Percentiles rank a stretch among this genome's conserved stretches.
Evolutionary conservation across 2,329 filamentous ascomycete genomes (phyloP).

Genomic region (Blastomyces gilchristii): DNA sequence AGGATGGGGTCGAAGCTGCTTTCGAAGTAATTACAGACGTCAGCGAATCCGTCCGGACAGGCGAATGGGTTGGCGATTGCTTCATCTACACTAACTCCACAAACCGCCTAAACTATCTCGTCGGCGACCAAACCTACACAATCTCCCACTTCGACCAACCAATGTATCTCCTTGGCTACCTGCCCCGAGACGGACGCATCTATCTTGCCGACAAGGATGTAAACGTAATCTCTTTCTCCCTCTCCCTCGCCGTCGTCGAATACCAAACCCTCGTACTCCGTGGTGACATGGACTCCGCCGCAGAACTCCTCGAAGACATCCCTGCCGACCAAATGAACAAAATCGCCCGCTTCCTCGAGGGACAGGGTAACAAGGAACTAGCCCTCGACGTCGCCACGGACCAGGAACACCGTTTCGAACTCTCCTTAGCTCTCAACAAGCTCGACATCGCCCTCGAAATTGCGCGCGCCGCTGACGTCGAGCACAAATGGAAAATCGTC

Average conservation of each 20-base stretch:
- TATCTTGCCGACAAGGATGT: conserved; percentile 97
- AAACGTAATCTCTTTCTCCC: conserved; percentile 74
- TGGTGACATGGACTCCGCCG: conserved; percentile 83
- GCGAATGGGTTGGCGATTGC: conserved; percentile 96
- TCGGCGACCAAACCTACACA: conserved; percentile 95
- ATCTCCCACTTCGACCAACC: conserved; percentile 93
- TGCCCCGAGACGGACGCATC: conserved; percentile 86
- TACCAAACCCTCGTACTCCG: conserved; percentile 94
- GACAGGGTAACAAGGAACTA: conserved; percentile 92
- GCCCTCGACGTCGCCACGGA: conserved; percentile 92
- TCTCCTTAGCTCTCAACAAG: conserved; percentile 72
- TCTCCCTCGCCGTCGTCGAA: conserved; percentile 87
- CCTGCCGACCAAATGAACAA: conserved; percentile 94
- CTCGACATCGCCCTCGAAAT: conserved; percentile 78
- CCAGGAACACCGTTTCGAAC: conserved; percentile 90
- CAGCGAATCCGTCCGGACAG: conserved; percentile 83
- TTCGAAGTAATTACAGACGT: conserved; percentile 96
- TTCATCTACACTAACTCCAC: conserved; percentile 98
- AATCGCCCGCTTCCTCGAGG: conserved; percentile 92
- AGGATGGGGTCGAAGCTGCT: conserved; percentile 86
- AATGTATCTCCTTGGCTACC: conserved; percentile 91
- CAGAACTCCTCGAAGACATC: conserved; percentile 72
- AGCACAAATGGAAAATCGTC: conserved; percentile 98
- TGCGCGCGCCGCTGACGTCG: conserved; percentile 70
- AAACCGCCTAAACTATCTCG: conserved; percentile 93